phyloP scores from a whole-genome alignment of 257 asterid genomes.

The Solanum etuberosum region DNA sequence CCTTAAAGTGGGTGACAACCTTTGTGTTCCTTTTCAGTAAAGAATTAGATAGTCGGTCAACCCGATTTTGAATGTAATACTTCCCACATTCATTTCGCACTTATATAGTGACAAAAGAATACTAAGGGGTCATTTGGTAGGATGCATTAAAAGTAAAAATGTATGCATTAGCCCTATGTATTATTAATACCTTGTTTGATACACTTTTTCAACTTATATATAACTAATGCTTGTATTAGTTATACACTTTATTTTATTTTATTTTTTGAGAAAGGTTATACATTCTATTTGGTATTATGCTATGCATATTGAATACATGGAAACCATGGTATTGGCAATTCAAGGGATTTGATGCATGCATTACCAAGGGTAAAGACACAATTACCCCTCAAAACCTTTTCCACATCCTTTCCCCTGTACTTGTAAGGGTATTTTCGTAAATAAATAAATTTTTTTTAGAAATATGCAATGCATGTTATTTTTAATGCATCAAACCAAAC shows the following conservation, averaged over 20 bases:
- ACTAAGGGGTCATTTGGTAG: neutral
- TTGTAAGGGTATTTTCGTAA: too few species aligned
- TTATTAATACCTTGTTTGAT: too few species aligned
- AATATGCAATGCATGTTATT: neutral
- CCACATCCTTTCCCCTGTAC: neutral
- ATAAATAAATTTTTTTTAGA: too few species aligned
- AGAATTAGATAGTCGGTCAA: neutral
- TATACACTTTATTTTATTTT: too few species aligned
- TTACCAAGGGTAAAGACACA: neutral
- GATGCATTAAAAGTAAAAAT: too few species aligned
- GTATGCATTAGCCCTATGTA: too few species aligned
- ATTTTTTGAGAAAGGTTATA: too few species aligned
- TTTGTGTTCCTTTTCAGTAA: neutral
- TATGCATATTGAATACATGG: too few species aligned
- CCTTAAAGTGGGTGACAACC: neutral
- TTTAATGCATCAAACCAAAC: neutral
- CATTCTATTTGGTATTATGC: too few species aligned
- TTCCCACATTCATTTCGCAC: neutral
- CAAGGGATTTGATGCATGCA: neutral
- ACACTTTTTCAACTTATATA: too few species aligned
- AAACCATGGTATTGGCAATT: too few species aligned
- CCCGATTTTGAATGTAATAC: neutral
- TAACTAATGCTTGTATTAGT: too few species aligned
- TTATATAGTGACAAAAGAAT: neutral
- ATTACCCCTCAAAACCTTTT: neutral